Percentiles rank a stretch among this genome's conserved stretches.
Evolutionary conservation across 1,139 yeast species (phyloP).

Genomic region (Yamadazyma taylorii): DNA sequence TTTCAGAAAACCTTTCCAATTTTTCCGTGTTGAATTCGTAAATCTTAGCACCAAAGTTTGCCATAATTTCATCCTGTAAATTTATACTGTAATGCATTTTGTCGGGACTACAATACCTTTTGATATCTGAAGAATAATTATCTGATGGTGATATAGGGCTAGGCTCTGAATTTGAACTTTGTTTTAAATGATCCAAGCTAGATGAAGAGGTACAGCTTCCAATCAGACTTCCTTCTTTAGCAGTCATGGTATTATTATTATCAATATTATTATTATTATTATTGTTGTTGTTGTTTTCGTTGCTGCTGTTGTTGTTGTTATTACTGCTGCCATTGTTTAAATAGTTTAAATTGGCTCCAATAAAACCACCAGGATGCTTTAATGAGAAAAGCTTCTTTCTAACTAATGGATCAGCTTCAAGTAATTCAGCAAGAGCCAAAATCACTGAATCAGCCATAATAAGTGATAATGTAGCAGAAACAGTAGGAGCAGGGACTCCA

Average conservation of each 20-base stretch:
- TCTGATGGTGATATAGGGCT: conserved; percentile 24
- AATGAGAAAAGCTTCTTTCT: conserved; percentile 61
- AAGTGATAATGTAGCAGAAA: conserved; percentile 75
- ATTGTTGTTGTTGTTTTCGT: no score
- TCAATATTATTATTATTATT: no score
- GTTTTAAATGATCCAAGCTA: conserved; percentile 29
- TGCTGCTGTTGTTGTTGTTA: no score
- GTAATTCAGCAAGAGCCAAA: conserved; percentile 68
- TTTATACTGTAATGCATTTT: no score
- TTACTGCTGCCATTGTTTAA: conserved; percentile 37
- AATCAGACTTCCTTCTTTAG: neutral
- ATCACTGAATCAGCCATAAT: conserved; percentile 79
- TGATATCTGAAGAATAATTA: no score
- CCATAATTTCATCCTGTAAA: neutral
- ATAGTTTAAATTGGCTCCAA: conserved; percentile 57
- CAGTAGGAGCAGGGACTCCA: conserved; percentile 87
- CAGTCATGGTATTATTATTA: no score
- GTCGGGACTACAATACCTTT: no score
- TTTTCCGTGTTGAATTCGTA: conserved; percentile 18
- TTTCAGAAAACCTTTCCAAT: neutral
- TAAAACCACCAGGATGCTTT: conserved; percentile 90
- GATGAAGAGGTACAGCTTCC: conserved; percentile 29
- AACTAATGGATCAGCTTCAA: conserved; percentile 54
- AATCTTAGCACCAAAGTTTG: no score
- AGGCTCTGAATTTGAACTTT: conserved; percentile 13